Percentiles rank a stretch among this genome's conserved stretches.
phyloP scores from a whole-genome alignment of 2,329 filamentous ascomycete species.

The Graphiopsis chlorocephala region DNA sequence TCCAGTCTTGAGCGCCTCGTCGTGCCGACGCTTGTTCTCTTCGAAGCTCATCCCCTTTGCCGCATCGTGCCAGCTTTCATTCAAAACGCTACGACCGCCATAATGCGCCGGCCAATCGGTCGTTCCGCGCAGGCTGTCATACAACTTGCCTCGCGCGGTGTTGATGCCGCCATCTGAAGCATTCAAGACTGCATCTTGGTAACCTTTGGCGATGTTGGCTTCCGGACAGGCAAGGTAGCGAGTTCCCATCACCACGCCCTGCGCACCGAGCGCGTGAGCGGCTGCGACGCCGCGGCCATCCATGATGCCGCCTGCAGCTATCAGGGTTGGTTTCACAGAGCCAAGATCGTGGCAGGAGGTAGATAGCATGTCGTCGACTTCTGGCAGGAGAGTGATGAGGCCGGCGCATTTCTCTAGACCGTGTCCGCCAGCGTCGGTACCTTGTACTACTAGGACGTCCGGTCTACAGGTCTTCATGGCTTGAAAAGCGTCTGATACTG shows the following conservation, averaged over 20 bases:
- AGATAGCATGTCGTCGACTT: slow-evolving; percentile 51
- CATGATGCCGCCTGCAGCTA: slow-evolving; percentile 61
- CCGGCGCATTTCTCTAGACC: slow-evolving; percentile 55
- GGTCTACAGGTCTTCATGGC: slow-evolving; percentile 48
- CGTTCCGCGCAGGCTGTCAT: slow-evolving; percentile 55
- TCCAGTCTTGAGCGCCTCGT: slow-evolving; percentile 49
- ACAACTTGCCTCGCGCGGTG: slow-evolving; percentile 52
- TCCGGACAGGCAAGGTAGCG: slow-evolving; percentile 57
- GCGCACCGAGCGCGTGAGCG: slow-evolving; percentile 52
- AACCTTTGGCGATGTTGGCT: slow-evolving; percentile 47
- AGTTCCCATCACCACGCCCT: slow-evolving; percentile 61
- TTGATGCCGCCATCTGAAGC: slow-evolving; percentile 50
- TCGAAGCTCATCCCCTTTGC: slow-evolving; percentile 40
- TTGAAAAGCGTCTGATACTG: slow-evolving; percentile 53
- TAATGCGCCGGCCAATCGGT: slow-evolving; percentile 57
- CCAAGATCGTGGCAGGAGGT: slow-evolving; percentile 21
- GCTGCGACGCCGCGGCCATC: slow-evolving; percentile 57
- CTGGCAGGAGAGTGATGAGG: slow-evolving; percentile 57
- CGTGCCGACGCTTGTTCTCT: slow-evolving; percentile 46
- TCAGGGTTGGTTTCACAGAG: slow-evolving; percentile 36
- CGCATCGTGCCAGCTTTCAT: slow-evolving; percentile 50
- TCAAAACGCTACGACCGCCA: slow-evolving; percentile 58
- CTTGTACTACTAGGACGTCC: slow-evolving; percentile 62
- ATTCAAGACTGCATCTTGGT: slow-evolving; percentile 46
- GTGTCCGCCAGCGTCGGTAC: slow-evolving; percentile 64